Evolutionary conservation across 768 basidiomycete species (phyloP).

Genomic region (Tephrocybe sp.): DNA sequence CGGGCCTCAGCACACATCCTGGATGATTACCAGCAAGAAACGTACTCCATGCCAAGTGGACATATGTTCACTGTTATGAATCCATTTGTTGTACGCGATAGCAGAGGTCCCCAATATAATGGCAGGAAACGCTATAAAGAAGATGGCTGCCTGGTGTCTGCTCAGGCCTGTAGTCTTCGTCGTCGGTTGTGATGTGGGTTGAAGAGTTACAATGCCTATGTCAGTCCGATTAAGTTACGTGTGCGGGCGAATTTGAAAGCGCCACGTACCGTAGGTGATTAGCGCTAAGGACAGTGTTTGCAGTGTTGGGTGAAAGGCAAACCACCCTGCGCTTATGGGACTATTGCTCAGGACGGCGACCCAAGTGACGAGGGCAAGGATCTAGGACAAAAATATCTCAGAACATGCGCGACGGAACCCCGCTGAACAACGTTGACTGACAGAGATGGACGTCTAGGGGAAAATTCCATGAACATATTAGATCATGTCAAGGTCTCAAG

Average conservation of each 20-base stretch:
- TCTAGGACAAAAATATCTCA: not conserved
- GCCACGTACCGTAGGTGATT: constrained; percentile 59
- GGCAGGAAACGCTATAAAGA: constrained; percentile 53
- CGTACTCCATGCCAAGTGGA: constrained; percentile 76
- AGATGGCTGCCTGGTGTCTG: constrained; percentile 67
- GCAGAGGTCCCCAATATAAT: constrained; percentile 62
- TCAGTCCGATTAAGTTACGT: not conserved
- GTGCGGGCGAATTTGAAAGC: not conserved
- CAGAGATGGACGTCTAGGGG: constrained; percentile 6
- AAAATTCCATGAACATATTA: not conserved
- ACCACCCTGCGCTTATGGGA: constrained; percentile 49
- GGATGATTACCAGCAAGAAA: no score
- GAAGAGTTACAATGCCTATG: constrained; percentile 72
- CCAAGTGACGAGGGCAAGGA: constrained; percentile 17
- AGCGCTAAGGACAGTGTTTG: constrained; percentile 56
- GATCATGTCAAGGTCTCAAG: not conserved
- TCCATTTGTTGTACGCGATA: constrained; percentile 61
- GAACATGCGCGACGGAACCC: no score
- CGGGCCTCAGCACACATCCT: no score
- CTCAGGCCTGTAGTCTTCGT: constrained; percentile 66
- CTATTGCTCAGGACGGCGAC: constrained; percentile 10
- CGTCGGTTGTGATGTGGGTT: constrained; percentile 65
- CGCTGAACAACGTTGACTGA: constrained; percentile 1
- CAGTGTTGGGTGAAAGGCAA: constrained; percentile 64
- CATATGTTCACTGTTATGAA: constrained; percentile 55